These are phyloP conservation scores for Nitzschia putrida DNA, from an alignment of 108 stramenopile genomes.

Conservation along the genomic window DNA sequence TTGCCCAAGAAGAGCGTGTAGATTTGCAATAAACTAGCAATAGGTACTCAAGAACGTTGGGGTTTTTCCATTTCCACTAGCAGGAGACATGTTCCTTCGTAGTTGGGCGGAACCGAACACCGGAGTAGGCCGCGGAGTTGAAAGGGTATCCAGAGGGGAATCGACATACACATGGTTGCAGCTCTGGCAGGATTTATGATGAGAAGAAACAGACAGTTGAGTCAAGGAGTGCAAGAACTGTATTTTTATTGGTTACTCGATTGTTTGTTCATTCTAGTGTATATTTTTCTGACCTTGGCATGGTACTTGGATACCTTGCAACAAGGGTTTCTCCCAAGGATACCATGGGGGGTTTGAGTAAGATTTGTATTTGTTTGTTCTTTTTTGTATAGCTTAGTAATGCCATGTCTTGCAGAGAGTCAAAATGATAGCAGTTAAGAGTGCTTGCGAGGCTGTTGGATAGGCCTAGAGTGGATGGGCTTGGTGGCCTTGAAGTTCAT, in stretches of 20 bases:
- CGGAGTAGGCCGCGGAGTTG: too few relatives aligned
- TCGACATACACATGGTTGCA: too few relatives aligned
- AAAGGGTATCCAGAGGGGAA: too few relatives aligned
- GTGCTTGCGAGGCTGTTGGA: constrained; percentile 48
- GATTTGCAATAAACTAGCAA: constrained; percentile 19
- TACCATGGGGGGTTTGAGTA: neutral
- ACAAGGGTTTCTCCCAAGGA: neutral
- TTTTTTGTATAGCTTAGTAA: neutral
- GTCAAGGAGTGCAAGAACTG: too few relatives aligned
- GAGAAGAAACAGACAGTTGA: too few relatives aligned
- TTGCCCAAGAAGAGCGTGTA: constrained; percentile 16
- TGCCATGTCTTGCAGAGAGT: neutral
- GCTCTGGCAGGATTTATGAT: too few relatives aligned
- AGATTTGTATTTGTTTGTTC: constrained; percentile 1
- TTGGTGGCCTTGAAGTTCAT: constrained; percentile 17
- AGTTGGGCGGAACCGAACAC: too few relatives aligned
- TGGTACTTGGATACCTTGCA: too few relatives aligned
- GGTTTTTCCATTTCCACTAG: too few relatives aligned
- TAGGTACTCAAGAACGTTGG: neutral
- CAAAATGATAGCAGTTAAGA: constrained; percentile 3
- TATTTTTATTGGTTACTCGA: too few relatives aligned
- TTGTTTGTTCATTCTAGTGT: too few relatives aligned
- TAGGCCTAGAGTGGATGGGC: constrained; percentile 18
- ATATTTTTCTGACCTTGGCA: too few relatives aligned
- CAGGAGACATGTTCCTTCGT: neutral